Evolutionary conservation across 306 rosid species (phyloP).

Genomic region (Vicia sativa): DNA sequence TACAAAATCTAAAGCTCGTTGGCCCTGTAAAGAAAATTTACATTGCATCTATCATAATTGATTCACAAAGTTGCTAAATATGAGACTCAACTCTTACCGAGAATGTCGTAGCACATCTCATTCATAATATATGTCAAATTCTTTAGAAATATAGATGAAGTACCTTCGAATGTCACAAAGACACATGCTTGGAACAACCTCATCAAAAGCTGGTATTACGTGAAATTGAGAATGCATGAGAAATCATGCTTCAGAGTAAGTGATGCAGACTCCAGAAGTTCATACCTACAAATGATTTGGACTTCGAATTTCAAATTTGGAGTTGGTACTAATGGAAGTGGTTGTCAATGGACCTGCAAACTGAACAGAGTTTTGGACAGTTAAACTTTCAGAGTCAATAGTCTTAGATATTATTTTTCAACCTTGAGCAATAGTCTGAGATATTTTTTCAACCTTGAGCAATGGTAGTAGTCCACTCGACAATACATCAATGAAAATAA

Average conservation of each 20-base stretch:
- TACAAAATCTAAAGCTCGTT: constrained; percentile 89
- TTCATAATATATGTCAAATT: constrained; percentile 12
- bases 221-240: constrained; percentile 43
- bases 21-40: constrained; percentile 70
- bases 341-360: constrained; percentile 81
- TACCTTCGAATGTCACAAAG: constrained; percentile 88
- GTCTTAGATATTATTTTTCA: too few species aligned
- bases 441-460: constrained; percentile 83
- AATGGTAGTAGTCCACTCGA: constrained; percentile 67
- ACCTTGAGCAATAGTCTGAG: too few species aligned
- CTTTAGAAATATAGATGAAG: constrained; percentile 42
- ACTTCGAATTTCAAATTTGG: constrained; percentile 82
- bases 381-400: constrained; percentile 66
- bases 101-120: constrained; percentile 62
- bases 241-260: constrained; percentile 17
- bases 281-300: constrained; percentile 93
- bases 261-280: constrained; percentile 2
- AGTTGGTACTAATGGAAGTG: constrained; percentile 82
- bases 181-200: constrained; percentile 86
- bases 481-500: constrained; percentile 77
- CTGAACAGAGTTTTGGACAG: constrained; percentile 81
- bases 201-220: constrained; percentile 97
- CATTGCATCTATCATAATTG: not conserved
- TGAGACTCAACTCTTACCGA: constrained; percentile 59
- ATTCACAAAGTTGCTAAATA: constrained; percentile 30